Evolutionary conservation across 139 green algal genomes (phyloP), one percentile per base, ranked within the genome.

Genomic region (Chlorella sp.): DNA sequence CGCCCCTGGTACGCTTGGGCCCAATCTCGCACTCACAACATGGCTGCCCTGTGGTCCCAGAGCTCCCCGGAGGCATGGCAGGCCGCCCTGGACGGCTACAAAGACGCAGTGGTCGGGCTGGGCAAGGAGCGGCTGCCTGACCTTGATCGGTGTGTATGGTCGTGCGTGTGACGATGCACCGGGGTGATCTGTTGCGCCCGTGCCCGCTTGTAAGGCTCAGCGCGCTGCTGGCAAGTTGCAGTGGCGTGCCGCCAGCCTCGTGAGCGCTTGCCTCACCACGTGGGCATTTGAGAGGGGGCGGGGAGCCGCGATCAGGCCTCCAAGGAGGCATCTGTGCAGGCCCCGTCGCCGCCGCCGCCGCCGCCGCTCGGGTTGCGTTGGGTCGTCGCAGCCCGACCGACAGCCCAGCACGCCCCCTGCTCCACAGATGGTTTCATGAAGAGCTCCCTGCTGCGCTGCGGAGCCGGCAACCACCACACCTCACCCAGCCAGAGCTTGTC

Each of bases 401-500:
- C 17, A 22, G 11, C 34, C 2, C 69, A 48, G 36, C 41, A 3
- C 22, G 24, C 73, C n/a, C 51, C 28, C 16, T 48, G 44, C 2
- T 14, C 20, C 38, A 28, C 68, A 90, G 88, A 41, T 93, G 89
- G 89, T 86, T 80, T 17, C 79, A 70, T 28, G 46, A 89, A 7
- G 67, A 89, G 36, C 81, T 92, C 17, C 87, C 89, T 36, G 7
- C 30, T 32, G 28, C 28, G 60, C 54, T 82, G 51, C 28, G 14
- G 32, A 69, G 1, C 17, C 46, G 34, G 62, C 76, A 67, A 1
- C 69, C 73, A 36, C 28, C 43, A 6, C 65, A 76, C 19, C 19
- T 90, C 34, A 78, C 13, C 17, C 58, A 78, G n/a, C 40, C 68
- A 0, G 79, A 90, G 36, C 38, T 90, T 11, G 83, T 88, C 28